These are phyloP conservation scores for Fomitopsis palustris DNA, from an alignment of 1,284 basidiomycete species.

Conservation along the genomic window DNA sequence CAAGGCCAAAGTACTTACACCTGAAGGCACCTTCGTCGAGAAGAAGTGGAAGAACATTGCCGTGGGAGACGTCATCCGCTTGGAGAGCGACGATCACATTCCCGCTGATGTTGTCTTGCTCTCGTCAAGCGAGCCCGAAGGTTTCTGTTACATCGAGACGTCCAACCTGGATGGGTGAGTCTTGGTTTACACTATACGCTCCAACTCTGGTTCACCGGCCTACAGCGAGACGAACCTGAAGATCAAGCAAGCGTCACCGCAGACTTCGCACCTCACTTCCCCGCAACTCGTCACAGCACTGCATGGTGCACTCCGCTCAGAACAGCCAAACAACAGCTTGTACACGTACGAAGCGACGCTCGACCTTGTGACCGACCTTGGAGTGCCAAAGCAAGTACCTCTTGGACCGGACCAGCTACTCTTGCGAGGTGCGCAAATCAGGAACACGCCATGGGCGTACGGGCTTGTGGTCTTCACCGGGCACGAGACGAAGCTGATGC, in stretches of 20 bases:
- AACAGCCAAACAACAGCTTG: slow-evolving; percentile 96
- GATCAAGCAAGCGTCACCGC: slow-evolving; percentile 93
- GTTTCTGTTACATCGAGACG: slow-evolving; percentile 96
- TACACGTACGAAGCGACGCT: slow-evolving; percentile 94
- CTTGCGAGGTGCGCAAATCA: slow-evolving; percentile 90
- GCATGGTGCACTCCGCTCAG: slow-evolving; percentile 84
- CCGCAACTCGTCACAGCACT: slow-evolving; percentile 75
- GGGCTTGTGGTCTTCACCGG: slow-evolving; percentile 95
- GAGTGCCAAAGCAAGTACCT: slow-evolving; percentile 77
- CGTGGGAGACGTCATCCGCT: slow-evolving; percentile 90
- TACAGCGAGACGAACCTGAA: slow-evolving; percentile 95
- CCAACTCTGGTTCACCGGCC: background rate
- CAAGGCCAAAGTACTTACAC: slow-evolving; percentile 72
- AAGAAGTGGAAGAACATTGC: slow-evolving; percentile 88
- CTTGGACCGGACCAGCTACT: slow-evolving; percentile 95
- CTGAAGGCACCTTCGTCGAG: slow-evolving; percentile 64
- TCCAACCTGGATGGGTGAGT: slow-evolving; percentile 93
- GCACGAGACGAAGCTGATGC: slow-evolving; percentile 98
- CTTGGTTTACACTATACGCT: background rate
- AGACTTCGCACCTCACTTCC: slow-evolving; percentile 77
- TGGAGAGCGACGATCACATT: slow-evolving; percentile 93
- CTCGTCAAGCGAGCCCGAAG: slow-evolving; percentile 93
- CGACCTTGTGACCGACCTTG: slow-evolving; percentile 57
- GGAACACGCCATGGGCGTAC: slow-evolving; percentile 97
- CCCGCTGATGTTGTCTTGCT: slow-evolving; percentile 92